Evolutionary conservation across 2,329 filamentous ascomycete species (phyloP).

Genomic region (Tolypocladium amazonense): DNA sequence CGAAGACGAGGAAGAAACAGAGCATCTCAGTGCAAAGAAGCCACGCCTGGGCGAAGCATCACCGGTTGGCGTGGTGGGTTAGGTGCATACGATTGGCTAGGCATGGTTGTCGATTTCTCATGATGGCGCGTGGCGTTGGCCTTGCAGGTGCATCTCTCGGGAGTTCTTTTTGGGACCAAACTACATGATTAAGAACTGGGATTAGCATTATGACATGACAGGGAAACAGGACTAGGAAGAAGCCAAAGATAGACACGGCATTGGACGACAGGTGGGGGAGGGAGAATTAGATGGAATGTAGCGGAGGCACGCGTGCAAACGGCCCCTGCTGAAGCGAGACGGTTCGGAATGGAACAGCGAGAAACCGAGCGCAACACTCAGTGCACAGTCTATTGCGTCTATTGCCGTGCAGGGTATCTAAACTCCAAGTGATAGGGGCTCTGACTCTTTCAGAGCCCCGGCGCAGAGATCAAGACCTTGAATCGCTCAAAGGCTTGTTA

Average conservation of each 20-base stretch:
- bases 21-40: constrained; percentile 18
- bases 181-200: background rate
- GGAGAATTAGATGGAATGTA: background rate
- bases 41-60: constrained; percentile 19
- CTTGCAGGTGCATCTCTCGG: background rate
- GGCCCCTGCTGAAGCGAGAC: background rate
- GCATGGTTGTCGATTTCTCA: background rate
- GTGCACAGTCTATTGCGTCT: no score
- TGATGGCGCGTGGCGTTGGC: background rate
- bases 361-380: no score
- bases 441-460: background rate
- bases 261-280: background rate
- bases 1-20: constrained; percentile 23
- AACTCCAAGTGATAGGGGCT: background rate
- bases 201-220: background rate
- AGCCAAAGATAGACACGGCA: background rate
- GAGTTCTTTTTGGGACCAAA: background rate
- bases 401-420: no score
- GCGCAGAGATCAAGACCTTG: background rate
- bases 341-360: background rate
- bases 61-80: constrained; percentile 19
- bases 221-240: background rate
- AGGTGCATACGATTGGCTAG: background rate
- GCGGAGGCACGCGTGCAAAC: background rate
- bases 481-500: background rate